Percentiles rank a stretch among this genome's conserved stretches.
phyloP scores from a whole-genome alignment of 192 early-diverging fungal genomes.

The Piromyces finnis region DNA sequence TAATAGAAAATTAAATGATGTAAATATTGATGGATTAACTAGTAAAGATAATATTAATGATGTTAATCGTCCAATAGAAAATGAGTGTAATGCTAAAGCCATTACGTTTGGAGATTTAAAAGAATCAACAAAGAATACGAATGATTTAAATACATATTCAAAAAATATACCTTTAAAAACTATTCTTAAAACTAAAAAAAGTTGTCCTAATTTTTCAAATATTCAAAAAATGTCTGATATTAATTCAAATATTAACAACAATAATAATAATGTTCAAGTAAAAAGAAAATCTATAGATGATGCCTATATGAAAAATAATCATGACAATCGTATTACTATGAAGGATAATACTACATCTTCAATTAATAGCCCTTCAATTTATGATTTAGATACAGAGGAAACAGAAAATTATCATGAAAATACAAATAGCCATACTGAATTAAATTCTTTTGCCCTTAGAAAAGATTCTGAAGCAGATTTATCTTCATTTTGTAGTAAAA shows the following conservation, averaged over 20 bases:
- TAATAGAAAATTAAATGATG: no score
- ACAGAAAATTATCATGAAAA: background rate
- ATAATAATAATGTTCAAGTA: background rate
- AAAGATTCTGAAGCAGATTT: background rate
- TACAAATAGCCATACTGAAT: background rate
- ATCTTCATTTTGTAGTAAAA: background rate
- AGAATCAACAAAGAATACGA: background rate
- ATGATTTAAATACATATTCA: background rate
- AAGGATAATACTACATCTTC: background rate
- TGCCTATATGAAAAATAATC: no score
- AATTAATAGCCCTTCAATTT: background rate
- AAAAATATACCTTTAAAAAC: background rate
- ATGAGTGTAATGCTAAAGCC: background rate
- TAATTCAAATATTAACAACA: background rate
- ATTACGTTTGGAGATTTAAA: background rate
- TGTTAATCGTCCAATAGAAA: no score
- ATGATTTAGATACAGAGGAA: background rate
- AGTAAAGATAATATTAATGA: no score
- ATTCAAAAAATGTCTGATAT: no score
- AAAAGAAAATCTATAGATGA: no score
- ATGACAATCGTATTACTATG: background rate
- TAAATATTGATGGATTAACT: no score
- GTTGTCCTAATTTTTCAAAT: background rate
- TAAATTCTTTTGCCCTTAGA: background rate
- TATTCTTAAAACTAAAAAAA: background rate